These are phyloP conservation scores for Kluyveromyces lactis DNA, from an alignment of 805 yeast genomes.

Conservation along the genomic window DNA sequence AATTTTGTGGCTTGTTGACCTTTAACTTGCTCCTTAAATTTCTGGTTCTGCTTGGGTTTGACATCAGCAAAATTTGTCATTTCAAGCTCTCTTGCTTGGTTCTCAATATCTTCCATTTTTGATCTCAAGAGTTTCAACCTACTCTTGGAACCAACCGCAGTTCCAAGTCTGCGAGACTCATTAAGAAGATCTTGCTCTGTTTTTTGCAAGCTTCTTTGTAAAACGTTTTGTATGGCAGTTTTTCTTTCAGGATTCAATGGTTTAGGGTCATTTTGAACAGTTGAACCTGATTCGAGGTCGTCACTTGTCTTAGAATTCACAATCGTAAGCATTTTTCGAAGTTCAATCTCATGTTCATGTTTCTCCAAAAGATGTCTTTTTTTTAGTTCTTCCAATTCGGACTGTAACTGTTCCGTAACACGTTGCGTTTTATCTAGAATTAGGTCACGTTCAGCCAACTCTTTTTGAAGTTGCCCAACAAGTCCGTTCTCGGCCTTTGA, in stretches of 20 bases:
- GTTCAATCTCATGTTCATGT: slow-evolving; percentile 68
- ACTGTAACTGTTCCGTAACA: slow-evolving; percentile 49
- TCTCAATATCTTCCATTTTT: slow-evolving; percentile 77
- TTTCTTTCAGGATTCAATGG: slow-evolving; percentile 24
- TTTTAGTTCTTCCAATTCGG: slow-evolving; percentile 63
- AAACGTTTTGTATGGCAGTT: slow-evolving; percentile 21
- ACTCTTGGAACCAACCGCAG: slow-evolving; percentile 55
- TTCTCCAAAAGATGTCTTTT: slow-evolving; percentile 51
- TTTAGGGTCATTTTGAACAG: slow-evolving; percentile 8
- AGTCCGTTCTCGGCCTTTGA: slow-evolving; percentile 77
- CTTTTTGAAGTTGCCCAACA: slow-evolving; percentile 57
- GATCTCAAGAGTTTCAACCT: slow-evolving; percentile 67
- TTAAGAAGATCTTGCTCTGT: slow-evolving; percentile 33
- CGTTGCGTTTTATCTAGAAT: slow-evolving; percentile 58
- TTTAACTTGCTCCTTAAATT: slow-evolving; percentile 11
- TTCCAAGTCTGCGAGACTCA: slow-evolving; percentile 32
- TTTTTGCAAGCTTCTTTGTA: slow-evolving; percentile 29
- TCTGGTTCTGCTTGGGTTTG: slow-evolving; percentile 8
- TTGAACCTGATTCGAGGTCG: slow-evolving; percentile 10
- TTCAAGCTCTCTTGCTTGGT: slow-evolving; percentile 79
- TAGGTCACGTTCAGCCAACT: slow-evolving; percentile 60
- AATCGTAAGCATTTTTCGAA: slow-evolving; percentile 62
- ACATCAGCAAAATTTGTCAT: slow-evolving; percentile 68
- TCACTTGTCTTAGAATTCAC: slow-evolving; percentile 39
- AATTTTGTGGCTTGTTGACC: slow-evolving; percentile 50